Percentiles rank a stretch among this genome's conserved stretches.
These are phyloP conservation scores for Ramularia collo-cygni DNA, from an alignment of 2,329 filamentous ascomycete species.

Conservation along the genomic window DNA sequence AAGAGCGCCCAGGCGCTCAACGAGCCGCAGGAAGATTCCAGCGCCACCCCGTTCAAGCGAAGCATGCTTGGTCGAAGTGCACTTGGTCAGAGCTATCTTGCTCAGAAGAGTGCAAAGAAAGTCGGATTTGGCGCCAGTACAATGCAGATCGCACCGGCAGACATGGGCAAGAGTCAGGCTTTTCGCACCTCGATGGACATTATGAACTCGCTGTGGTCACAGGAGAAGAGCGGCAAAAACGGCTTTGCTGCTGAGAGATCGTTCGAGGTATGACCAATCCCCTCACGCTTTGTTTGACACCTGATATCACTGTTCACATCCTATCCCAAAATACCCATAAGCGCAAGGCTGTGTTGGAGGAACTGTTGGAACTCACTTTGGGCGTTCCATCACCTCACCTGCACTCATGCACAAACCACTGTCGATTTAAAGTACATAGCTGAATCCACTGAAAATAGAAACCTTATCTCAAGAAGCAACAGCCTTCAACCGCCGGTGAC, in stretches of 20 bases:
- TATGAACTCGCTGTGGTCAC: constrained; percentile 89
- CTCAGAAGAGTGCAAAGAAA: constrained; percentile 29
- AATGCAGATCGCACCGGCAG: constrained; percentile 7
- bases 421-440: constrained; percentile 27
- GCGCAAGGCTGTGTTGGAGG: constrained; percentile 20
- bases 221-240: constrained; percentile 50
- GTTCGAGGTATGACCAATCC: constrained; percentile 68
- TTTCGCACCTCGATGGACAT: constrained; percentile 88
- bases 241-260: constrained; percentile 14
- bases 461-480: constrained; percentile 26
- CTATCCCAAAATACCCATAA: constrained; percentile 9
- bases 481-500: constrained; percentile 48
- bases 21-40: constrained; percentile 27
- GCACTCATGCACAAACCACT: constrained; percentile 4
- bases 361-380: constrained; percentile 7
- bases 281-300: constrained; percentile 19
- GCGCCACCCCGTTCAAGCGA: constrained; percentile 53
- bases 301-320: constrained; percentile 8
- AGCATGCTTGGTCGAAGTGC: constrained; percentile 36
- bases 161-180: constrained; percentile 42
- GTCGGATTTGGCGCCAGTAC: constrained; percentile 16
- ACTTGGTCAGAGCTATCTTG: constrained; percentile 26
- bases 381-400: constrained; percentile 14
- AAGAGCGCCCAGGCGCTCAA: constrained; percentile 49
- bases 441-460: constrained; percentile 27